These are phyloP conservation scores for Quercus berberidifolia DNA, from an alignment of 306 rosid species.

Conservation along the genomic window DNA sequence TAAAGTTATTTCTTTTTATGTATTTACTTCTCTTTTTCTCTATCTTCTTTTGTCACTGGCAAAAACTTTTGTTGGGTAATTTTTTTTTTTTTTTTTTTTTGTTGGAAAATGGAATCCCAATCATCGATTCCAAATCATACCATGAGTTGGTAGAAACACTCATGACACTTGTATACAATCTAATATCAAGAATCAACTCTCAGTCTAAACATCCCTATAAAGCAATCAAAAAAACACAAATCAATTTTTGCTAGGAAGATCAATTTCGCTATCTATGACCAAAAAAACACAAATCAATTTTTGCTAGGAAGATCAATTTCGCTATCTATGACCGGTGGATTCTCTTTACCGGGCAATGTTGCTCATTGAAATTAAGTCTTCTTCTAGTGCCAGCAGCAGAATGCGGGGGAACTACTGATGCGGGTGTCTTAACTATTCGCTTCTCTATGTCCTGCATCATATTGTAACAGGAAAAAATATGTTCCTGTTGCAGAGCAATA, in stretches of 20 bases:
- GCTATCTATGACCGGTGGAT: slow-evolving; percentile 36
- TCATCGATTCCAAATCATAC: slow-evolving; percentile 57
- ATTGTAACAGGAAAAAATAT: slow-evolving; percentile 56
- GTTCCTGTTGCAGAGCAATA: slow-evolving; percentile 56
- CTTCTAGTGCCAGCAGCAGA: slow-evolving; percentile 58
- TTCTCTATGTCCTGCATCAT: slow-evolving; percentile 51
- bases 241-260: slow-evolving; percentile 24
- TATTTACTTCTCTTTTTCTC: slow-evolving; percentile 44
- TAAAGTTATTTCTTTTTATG: slow-evolving; percentile 43
- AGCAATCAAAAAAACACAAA: slow-evolving; percentile 48
- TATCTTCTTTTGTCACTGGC: slow-evolving; percentile 48
- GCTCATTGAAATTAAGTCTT: slow-evolving; percentile 61
- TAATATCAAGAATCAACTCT: slow-evolving; percentile 31
- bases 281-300: slow-evolving; percentile 41
- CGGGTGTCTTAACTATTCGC: slow-evolving; percentile 50
- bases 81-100: too few relatives aligned
- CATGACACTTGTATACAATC: slow-evolving; percentile 44
- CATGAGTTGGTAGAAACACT: slow-evolving; percentile 46
- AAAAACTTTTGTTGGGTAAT: slow-evolving; percentile 43
- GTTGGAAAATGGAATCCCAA: slow-evolving; percentile 57
- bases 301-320: slow-evolving; percentile 25
- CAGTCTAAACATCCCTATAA: slow-evolving; percentile 34
- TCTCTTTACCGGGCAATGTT: slow-evolving; percentile 39
- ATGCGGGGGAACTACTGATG: slow-evolving; percentile 24
- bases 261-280: slow-evolving; percentile 34